Conservation (phyloP, 2,329 filamentous ascomycete species). For the Trichoderma endophyticum region DNA sequence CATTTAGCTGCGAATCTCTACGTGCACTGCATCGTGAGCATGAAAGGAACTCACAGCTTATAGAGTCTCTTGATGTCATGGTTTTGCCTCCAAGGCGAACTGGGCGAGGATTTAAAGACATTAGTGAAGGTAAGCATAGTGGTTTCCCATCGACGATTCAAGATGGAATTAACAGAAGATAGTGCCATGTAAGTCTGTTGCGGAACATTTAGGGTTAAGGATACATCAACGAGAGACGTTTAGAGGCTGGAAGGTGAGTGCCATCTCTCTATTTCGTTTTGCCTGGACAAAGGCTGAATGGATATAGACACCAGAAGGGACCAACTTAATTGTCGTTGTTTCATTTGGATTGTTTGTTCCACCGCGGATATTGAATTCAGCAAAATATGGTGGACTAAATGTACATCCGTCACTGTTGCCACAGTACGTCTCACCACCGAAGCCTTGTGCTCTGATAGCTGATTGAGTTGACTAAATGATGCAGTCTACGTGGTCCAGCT, state of each 20-base stretch:
- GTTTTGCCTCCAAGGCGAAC: slow-evolving; percentile 74
- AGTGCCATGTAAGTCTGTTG: slow-evolving; percentile 73
- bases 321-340: slow-evolving; percentile 84
- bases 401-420: slow-evolving; percentile 90
- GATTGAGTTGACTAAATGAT: not conserved
- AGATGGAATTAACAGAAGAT: not conserved
- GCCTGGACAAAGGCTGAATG: not conserved
- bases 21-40: slow-evolving; percentile 64
- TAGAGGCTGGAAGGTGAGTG: slow-evolving; percentile 69
- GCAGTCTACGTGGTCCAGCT: slow-evolving; percentile 75
- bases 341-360: slow-evolving; percentile 94
- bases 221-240: slow-evolving; percentile 80
- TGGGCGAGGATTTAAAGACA: slow-evolving; percentile 68
- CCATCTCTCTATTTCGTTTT: no score
- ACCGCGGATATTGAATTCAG: slow-evolving; percentile 62
- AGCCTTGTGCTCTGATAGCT: not conserved
- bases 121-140: slow-evolving; percentile 57
- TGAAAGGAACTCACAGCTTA: slow-evolving; percentile 46
- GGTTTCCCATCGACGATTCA: not conserved
- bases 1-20: slow-evolving; percentile 80
- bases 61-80: slow-evolving; percentile 81
- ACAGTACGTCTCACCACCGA: slow-evolving; percentile 50
- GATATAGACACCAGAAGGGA: slow-evolving; percentile 52
- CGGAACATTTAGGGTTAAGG: slow-evolving; percentile 59
- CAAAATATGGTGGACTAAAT: slow-evolving; percentile 85